These are phyloP conservation scores for Rosa lucieae DNA, from an alignment of 306 rosid species.

Conservation along the genomic window DNA sequence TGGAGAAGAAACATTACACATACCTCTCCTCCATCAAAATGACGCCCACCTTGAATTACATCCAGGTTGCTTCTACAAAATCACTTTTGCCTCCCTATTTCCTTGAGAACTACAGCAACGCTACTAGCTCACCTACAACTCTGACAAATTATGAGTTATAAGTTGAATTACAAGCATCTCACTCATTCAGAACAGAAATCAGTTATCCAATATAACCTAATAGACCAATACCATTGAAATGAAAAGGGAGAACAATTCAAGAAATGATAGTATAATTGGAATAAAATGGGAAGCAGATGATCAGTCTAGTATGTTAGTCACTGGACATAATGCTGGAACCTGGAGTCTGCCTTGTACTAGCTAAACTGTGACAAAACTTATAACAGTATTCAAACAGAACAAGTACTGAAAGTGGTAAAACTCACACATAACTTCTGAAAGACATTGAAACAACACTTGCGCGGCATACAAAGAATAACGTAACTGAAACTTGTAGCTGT, in stretches of 20 bases:
- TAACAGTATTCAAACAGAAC: no score
- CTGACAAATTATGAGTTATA: constrained; percentile 34
- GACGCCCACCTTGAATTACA: constrained; percentile 88
- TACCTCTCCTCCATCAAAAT: constrained; percentile 39
- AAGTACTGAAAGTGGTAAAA: not conserved
- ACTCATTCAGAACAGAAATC: not conserved
- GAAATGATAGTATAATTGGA: no score
- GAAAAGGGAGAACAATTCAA: not conserved
- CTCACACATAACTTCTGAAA: not conserved
- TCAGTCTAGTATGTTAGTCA: not conserved
- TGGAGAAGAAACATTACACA: no score
- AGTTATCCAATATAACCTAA: not conserved
- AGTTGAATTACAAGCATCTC: constrained; percentile 18
- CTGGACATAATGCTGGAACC: not conserved
- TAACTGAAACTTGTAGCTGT: not conserved
- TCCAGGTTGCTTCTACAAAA: constrained; percentile 38
- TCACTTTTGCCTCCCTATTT: constrained; percentile 62
- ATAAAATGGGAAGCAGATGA: not conserved
- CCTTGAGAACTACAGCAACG: constrained; percentile 62
- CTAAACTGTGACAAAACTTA: not conserved
- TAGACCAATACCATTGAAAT: not conserved
- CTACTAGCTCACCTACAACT: constrained; percentile 65
- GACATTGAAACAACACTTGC: not conserved
- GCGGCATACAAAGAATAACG: not conserved
- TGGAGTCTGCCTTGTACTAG: not conserved